Conservation (phyloP, 2,329 filamentous ascomycete genomes). For the Talaromyces sp. region DNA sequence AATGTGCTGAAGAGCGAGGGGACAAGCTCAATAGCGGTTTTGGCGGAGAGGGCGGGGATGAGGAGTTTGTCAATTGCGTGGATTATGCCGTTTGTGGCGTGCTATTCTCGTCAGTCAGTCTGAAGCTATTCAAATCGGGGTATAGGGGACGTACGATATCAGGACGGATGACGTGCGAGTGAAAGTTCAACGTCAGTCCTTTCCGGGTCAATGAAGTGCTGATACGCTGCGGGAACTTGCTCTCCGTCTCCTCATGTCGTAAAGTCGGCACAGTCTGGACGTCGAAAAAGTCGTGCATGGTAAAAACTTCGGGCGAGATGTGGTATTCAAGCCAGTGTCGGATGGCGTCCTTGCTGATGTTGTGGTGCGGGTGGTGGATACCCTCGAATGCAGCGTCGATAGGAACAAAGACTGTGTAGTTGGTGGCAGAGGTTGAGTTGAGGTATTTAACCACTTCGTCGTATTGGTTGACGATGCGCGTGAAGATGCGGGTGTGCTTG, state of each 20-base stretch:
- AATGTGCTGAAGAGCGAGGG: conserved; percentile 76
- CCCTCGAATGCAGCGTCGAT: conserved; percentile 72
- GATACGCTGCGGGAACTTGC: conserved; percentile 67
- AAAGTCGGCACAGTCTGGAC: conserved; percentile 73
- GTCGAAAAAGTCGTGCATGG: conserved; percentile 61
- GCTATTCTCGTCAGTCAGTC: conserved; percentile 40
- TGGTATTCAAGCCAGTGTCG: conserved; percentile 73
- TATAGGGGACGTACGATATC: conserved; percentile 59
- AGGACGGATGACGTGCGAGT: conserved; percentile 65
- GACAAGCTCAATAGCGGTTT: conserved; percentile 63
- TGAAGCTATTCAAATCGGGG: not conserved
- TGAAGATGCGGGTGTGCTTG: conserved; percentile 74
- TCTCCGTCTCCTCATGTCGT: conserved; percentile 58
- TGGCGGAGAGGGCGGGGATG: conserved; percentile 66
- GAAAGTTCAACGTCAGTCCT: conserved; percentile 74
- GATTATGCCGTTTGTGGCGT: conserved; percentile 74
- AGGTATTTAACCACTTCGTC: conserved; percentile 68
- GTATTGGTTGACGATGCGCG: conserved; percentile 68
- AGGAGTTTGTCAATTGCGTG: conserved; percentile 73
- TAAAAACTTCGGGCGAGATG: conserved; percentile 65
- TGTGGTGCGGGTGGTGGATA: conserved; percentile 53
- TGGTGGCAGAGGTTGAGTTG: conserved; percentile 63
- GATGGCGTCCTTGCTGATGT: conserved; percentile 69
- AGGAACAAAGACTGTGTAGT: conserved; percentile 78
- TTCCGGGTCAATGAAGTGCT: conserved; percentile 63